Conservation (phyloP, 345 rosid species). For the Melaleuca alternifolia region DNA sequence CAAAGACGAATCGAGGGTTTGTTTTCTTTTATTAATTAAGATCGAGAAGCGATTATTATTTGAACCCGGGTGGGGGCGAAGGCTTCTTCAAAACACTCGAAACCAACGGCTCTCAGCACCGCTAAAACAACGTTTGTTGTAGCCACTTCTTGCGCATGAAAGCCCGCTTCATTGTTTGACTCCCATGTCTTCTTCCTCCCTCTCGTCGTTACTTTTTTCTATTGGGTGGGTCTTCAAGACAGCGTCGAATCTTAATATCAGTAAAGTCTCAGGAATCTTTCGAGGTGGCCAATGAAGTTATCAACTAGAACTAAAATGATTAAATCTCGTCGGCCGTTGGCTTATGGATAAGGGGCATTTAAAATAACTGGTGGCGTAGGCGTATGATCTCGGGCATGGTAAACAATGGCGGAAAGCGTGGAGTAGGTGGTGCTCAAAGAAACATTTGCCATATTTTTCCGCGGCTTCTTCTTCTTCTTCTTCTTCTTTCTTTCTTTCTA, state of each 20-base stretch:
- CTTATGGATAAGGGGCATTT: not conserved
- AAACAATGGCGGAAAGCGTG: not conserved
- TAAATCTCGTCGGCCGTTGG: not conserved
- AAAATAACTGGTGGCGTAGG: not conserved
- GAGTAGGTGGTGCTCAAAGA: not conserved
- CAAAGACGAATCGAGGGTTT: not conserved
- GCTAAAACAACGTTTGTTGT: not conserved
- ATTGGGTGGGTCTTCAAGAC: not conserved
- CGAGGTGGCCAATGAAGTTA: not conserved
- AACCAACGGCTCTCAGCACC: not conserved
- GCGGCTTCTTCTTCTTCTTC: not conserved
- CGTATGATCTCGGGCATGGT: not conserved
- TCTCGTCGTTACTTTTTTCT: not conserved
- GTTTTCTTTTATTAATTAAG: not conserved
- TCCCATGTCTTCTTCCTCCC: too few species aligned
- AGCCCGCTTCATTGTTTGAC: not conserved
- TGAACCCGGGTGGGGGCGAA: not conserved
- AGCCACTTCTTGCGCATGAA: not conserved
- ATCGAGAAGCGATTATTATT: not conserved
- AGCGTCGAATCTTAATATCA: not conserved
- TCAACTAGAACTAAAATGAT: rapidly evolving
- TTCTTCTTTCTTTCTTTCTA: not conserved
- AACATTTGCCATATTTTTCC: not conserved
- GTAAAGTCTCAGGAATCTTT: not conserved
- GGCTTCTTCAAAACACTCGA: not conserved